Percentiles rank a stretch among this genome's conserved stretches.
Evolutionary conservation across 495 filamentous ascomycete genomes (phyloP).

Genomic region (Penicillium cinerascens): DNA sequence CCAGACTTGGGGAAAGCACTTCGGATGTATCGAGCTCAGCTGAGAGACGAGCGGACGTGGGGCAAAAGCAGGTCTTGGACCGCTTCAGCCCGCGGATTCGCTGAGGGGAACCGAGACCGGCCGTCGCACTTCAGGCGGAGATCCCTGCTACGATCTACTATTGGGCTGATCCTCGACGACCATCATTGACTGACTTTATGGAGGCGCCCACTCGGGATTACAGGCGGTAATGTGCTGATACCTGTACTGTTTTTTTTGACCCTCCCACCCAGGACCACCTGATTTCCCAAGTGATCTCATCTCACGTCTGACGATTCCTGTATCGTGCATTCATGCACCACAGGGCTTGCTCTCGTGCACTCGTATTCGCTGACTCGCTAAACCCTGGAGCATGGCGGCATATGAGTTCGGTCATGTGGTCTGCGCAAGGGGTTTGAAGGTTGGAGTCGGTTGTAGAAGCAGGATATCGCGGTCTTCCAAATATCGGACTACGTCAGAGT

Average conservation of each 20-base stretch:
- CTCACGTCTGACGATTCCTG: constrained; percentile 9
- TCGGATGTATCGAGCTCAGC: constrained; percentile 27
- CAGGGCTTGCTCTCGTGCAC: constrained; percentile 12
- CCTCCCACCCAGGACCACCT: background rate
- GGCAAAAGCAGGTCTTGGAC: constrained; percentile 21
- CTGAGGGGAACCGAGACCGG: constrained; percentile 17
- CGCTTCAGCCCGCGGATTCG: constrained; percentile 27
- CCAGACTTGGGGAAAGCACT: background rate
- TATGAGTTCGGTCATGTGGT: constrained; percentile 31
- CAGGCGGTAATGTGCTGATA: background rate
- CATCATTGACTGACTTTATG: constrained; percentile 20
- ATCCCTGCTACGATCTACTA: constrained; percentile 31
- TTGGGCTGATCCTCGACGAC: constrained; percentile 27
- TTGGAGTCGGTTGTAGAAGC: constrained; percentile 1
- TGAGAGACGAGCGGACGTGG: constrained; percentile 31
- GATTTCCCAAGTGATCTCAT: constrained; percentile 20
- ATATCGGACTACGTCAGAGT: background rate
- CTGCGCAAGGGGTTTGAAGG: constrained; percentile 4
- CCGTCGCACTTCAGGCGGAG: constrained; percentile 22
- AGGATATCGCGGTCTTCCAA: background rate
- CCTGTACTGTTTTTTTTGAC: background rate
- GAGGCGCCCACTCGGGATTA: constrained; percentile 15
- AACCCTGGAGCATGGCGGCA: constrained; percentile 27
- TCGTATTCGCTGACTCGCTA: constrained; percentile 6
- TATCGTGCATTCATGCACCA: constrained; percentile 1